Evolutionary conservation across 768 basidiomycete species (phyloP), one percentile per base, ranked within the genome.

Genomic region (Boletus insuetus): DNA sequence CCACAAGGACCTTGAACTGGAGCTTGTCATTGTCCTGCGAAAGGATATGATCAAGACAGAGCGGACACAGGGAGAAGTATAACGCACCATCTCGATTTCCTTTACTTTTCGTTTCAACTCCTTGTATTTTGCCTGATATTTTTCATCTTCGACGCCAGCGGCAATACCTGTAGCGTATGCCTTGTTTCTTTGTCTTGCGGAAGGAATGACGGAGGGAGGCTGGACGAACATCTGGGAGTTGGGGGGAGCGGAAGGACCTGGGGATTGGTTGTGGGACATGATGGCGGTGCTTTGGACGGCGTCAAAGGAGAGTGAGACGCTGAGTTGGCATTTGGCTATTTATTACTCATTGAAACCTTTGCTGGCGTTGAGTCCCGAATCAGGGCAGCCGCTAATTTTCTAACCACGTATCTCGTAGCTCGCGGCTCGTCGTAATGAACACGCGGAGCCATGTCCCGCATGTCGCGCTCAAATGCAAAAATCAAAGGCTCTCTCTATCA

Each of bases 41-140:
- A 42, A 9, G 51, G 48, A 59, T 31, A 52, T 31, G 2, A 39
- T 47, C 16, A 19, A 53, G 34, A 60, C 49, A 46, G 37, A 51
- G 49, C 37, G 56, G 44, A 46, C 14, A 38, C 40, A 45, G 24
- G 22, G 19, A 39, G 34, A 29, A 35, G 40, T 17, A 41, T 10
- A 62, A 82, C 87, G 63, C 56, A 91, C 91, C 32, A 78, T 72
- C 74, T 94, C 91, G 59, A 93, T 88, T 72, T 93, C 90, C 68
- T 85, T 87, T 54, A 93, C 90, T 75, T 91, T 92, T 73, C 85
- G 82, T 71, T 90, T 92, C 59, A 94, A 77, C 55, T 94, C 91
- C 70, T 85, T 90, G 76, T 93, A 94, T 73, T 93, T 93, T 65
- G 83, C 81, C 56, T 89, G 87, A 69, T 93, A 94, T 73, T 91